Evolutionary conservation across 208 protist genomes (phyloP).

Genomic region (Leptomonas seymouri): DNA sequence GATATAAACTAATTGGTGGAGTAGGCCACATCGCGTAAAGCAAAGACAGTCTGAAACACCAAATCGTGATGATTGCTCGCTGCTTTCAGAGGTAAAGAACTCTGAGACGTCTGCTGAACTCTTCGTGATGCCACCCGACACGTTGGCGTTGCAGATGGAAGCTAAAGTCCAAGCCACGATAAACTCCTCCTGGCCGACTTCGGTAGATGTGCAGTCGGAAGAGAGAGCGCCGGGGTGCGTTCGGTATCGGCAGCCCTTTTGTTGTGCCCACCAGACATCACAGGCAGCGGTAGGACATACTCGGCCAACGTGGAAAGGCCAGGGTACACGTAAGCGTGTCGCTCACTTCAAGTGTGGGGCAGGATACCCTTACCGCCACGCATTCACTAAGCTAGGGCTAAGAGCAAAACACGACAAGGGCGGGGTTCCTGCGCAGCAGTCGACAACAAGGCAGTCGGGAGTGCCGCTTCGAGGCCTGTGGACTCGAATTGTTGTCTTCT

Average conservation of each 20-base stretch:
- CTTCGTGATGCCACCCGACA: constrained; percentile 9
- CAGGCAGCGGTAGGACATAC: constrained; percentile 17
- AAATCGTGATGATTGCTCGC: too few species aligned
- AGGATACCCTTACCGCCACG: too few species aligned
- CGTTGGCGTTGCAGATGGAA: background rate
- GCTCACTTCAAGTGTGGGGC: constrained; percentile 10
- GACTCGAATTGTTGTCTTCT: background rate
- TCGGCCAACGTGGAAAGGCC: constrained; percentile 27
- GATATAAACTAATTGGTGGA: constrained; percentile 5
- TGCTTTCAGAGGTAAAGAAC: too few species aligned
- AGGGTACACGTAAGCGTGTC: constrained; percentile 16
- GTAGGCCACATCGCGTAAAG: constrained; percentile 11
- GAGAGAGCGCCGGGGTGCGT: constrained; percentile 1
- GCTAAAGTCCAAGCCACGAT: too few species aligned
- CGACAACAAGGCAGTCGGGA: constrained; percentile 11
- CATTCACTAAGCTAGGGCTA: too few species aligned
- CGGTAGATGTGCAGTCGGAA: too few species aligned
- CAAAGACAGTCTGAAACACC: constrained; percentile 15
- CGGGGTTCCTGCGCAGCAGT: constrained; percentile 9
- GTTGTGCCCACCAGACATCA: constrained; percentile 9
- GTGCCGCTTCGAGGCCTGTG: background rate
- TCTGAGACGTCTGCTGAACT: too few species aligned
- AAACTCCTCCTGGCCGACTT: too few species aligned
- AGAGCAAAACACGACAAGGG: constrained; percentile 10
- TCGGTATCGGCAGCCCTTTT: constrained; percentile 1